Conservation (phyloP, 192 early-diverging fungal genomes). For the Phycomyces blakesleeanus region DNA sequence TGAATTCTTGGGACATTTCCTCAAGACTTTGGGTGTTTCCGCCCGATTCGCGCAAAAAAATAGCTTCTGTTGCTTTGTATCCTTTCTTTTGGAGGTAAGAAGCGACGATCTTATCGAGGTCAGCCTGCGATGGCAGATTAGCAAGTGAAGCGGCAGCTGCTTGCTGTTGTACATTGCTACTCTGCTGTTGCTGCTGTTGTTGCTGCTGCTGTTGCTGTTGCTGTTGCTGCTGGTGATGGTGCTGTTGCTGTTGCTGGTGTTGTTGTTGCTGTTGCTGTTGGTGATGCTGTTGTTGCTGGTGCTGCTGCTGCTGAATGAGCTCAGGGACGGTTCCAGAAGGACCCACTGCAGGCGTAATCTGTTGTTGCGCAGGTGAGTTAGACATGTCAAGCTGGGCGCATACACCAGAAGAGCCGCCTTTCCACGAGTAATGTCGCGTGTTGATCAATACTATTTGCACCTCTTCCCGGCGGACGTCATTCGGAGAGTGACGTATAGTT, state of each 20-base stretch:
- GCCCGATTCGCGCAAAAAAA: conserved; percentile 58
- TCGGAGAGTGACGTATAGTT: no score
- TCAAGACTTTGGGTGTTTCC: conserved; percentile 30
- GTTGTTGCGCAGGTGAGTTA: not conserved
- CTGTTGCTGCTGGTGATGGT: not conserved
- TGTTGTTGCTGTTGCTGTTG: not conserved
- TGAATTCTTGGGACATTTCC: not conserved
- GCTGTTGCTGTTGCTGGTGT: not conserved
- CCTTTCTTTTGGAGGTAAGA: conserved; percentile 68
- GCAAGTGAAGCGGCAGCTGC: not conserved
- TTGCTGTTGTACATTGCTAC: not conserved
- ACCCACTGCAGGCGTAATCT: not conserved
- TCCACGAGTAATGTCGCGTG: not conserved
- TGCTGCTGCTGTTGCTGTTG: not conserved
- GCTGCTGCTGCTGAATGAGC: not conserved
- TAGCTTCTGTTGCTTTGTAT: conserved; percentile 61
- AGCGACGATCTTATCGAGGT: conserved; percentile 58
- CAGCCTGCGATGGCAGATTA: conserved; percentile 11
- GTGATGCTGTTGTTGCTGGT: not conserved
- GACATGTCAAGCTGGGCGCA: conserved; percentile 2
- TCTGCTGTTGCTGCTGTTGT: not conserved
- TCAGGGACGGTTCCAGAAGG: not conserved
- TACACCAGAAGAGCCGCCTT: not conserved
- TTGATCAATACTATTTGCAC: not conserved
- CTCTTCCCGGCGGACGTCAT: no score